phyloP scores from a whole-genome alignment of 805 yeast species.

The Cyberlindnera mycetangii region DNA sequence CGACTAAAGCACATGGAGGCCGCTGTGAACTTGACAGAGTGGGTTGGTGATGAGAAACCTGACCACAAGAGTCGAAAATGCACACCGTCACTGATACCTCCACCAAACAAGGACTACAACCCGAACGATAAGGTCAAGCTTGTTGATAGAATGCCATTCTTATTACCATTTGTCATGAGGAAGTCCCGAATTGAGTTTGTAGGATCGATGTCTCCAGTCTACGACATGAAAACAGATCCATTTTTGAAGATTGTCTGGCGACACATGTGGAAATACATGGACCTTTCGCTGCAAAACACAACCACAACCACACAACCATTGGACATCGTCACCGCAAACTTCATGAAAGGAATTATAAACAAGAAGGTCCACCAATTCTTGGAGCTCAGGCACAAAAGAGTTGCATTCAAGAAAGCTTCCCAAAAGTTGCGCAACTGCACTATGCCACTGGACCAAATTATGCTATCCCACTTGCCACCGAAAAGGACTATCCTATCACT shows the following conservation, averaged over 20 bases:
- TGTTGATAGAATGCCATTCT: constrained; percentile 38
- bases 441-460: constrained; percentile 7
- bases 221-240: constrained; percentile 45
- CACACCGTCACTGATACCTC: neutral
- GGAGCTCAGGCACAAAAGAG: constrained; percentile 17
- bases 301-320: no score
- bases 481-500: constrained; percentile 12
- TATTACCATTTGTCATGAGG: constrained; percentile 32
- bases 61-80: neutral
- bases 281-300: constrained; percentile 2
- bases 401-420: constrained; percentile 1
- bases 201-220: constrained; percentile 51
- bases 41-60: neutral
- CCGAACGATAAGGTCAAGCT: constrained; percentile 39
- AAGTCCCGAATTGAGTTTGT: constrained; percentile 41
- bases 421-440: neutral
- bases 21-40: neutral
- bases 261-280: constrained; percentile 20
- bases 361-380: neutral
- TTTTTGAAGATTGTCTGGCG: constrained; percentile 35
- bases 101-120: constrained; percentile 9
- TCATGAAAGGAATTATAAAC: neutral
- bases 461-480: constrained; percentile 19
- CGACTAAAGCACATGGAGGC: constrained; percentile 7
- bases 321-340: neutral